Evolutionary conservation across 768 basidiomycete genomes (phyloP), one percentile per base, ranked within the genome.

Genomic region (Collybia mongolica): DNA sequence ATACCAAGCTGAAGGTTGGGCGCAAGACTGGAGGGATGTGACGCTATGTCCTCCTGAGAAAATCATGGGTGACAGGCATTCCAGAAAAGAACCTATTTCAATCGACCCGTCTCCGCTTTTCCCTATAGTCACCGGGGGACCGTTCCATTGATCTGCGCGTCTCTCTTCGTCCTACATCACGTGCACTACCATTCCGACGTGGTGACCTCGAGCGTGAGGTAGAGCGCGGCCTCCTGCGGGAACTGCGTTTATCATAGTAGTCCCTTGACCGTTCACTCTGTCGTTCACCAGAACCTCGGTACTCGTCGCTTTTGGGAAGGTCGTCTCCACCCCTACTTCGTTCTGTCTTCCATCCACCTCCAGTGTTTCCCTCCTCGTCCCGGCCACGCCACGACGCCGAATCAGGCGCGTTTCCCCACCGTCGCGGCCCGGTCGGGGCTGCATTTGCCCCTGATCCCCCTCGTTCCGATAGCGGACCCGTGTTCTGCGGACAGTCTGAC

Each of bases 21-120:
- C 32, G 32, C 26, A 14, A 12, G 32, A 32, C 14, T 3, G 32
- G 7, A 2, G 11, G 5, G 11, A 32, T 32, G 14, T 12, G 11
- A 32, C 24, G 11, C 32, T 32, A 32, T 32, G 32, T 32, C 32
- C 32, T 14, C 11, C 32, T 32, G 32, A 32, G 32, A 32, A 11
- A 32, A 14, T 5, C 3, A 12, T 32, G 5, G 5, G 32, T 9
- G 32, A 9, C 11, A 32, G 11, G 11, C 32, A 14, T 32, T 12
- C 32, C 11, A 9, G 26, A 9, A 28, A 9, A 5, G 9, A 5
- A 28, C 32, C 14, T 3, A 32, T 54, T 52, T 68, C 70, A 82
- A 55, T 83, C 81, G 55, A 83, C 56, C 51, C 83, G 77, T 58
- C 83, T 71, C 54, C 82, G 77, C 57, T 84, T 84, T 36, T 77